Conservation (phyloP, 2,329 filamentous ascomycete genomes). For the Hymenoscyphus salicellus region DNA sequence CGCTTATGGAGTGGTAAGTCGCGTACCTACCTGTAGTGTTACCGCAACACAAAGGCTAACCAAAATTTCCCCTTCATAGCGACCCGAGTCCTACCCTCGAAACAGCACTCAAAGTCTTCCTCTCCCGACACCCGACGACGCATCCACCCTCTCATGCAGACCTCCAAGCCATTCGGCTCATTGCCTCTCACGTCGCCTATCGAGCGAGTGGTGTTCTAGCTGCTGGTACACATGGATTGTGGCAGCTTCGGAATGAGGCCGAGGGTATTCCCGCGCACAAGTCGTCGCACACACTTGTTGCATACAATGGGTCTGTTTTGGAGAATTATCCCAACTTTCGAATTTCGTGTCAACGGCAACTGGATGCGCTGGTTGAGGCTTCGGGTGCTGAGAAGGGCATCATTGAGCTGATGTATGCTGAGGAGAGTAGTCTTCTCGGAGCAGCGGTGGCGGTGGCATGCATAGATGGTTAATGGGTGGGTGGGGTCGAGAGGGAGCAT, state of each 20-base stretch:
- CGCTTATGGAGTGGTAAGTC: conserved; percentile 51
- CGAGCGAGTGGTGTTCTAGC: conserved; percentile 60
- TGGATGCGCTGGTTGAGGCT: conserved; percentile 56
- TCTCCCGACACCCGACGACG: conserved; percentile 46
- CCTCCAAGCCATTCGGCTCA: conserved; percentile 49
- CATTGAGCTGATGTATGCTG: conserved; percentile 64
- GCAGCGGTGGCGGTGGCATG: conserved; percentile 67
- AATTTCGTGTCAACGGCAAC: conserved; percentile 57
- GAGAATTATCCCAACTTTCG: conserved; percentile 73
- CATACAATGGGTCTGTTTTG: conserved; percentile 76
- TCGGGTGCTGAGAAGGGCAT: conserved; percentile 41
- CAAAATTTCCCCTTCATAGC: conserved; percentile 7
- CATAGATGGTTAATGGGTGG: conserved; percentile 20
- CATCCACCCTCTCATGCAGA: conserved; percentile 47
- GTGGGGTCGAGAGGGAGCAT: not conserved
- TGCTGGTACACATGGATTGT: conserved; percentile 56
- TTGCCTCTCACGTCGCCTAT: conserved; percentile 54
- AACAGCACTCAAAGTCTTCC: conserved; percentile 48
- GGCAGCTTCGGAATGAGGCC: conserved; percentile 52
- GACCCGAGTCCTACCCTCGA: conserved; percentile 25
- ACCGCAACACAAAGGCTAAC: conserved; percentile 7
- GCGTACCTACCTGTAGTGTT: not conserved
- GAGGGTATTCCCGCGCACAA: conserved; percentile 37
- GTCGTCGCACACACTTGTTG: conserved; percentile 56
- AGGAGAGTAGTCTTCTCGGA: conserved; percentile 72